Evolutionary conservation across 495 filamentous ascomycete species (phyloP), one percentile per base, ranked within the genome.

Genomic region (Pyronema omphalodes): DNA sequence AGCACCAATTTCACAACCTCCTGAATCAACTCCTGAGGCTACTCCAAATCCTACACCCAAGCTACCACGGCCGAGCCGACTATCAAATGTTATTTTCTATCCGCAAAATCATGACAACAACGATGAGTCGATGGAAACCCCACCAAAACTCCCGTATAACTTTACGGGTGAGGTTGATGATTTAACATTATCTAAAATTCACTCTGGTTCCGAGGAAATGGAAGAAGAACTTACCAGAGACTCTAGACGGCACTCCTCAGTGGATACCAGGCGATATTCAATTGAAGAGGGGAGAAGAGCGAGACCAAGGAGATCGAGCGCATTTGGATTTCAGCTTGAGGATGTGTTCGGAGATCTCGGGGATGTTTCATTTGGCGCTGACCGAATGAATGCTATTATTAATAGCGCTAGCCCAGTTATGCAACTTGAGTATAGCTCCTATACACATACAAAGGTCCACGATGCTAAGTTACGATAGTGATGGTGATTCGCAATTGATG

Each of bases 1-100:
- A 9, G 60, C 60, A 11, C 56, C 60, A 0, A 54, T 49, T 0
- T 56, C 60, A 3, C 29, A n/a, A 18, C 50, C 52, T 36, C 60
- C 52, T 50, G 34, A 56, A 35, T 48, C 60, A 2, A 48, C 52
- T 36, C 60, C 52, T 50, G 34, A 56, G 19, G 47, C 60, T 4
- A 55, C 60, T 5, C 60, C 59, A 1, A 44, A 17, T 5, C 59
- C 58, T 3, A 52, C 58, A 6, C 59, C 58, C 6, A 46, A 7
- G 6, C 52, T 40, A 7, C 19, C 36, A 6, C 47, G 37, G 3
- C 55, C 19, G 0, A 15, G 17, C 6, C 44, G 41, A 9, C 39
- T 58, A 23, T 61, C 58, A 9, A 58, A 61, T n/a, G 33, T 60
- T 33, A 8, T 61, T 15, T 60, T 61, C 44, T 58, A 55, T 44